Conservation (phyloP, 2,329 filamentous ascomycete genomes). For the Pezizomycotina sp. region DNA sequence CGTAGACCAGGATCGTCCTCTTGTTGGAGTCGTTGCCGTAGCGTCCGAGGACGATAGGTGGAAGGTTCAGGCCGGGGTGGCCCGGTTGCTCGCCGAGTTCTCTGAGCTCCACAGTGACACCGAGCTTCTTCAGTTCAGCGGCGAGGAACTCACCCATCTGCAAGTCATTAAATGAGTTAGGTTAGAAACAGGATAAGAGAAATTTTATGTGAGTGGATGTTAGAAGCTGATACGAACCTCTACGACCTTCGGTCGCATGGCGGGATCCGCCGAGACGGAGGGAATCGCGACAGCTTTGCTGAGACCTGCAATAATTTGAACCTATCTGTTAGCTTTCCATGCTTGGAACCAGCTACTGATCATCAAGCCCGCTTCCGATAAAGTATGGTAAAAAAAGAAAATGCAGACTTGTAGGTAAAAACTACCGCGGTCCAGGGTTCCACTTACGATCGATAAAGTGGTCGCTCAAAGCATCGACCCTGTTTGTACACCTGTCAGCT, state of each 20-base stretch:
- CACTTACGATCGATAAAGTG: constrained; percentile 26
- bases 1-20: constrained; percentile 89
- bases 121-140: constrained; percentile 62
- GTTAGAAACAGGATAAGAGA: not conserved
- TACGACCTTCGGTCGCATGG: constrained; percentile 76
- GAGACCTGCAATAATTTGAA: constrained; percentile 75
- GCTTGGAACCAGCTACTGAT: constrained; percentile 20
- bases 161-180: constrained; percentile 12
- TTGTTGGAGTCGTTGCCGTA: constrained; percentile 88
- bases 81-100: constrained; percentile 81
- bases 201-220: not conserved
- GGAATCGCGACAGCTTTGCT: constrained; percentile 89
- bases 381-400: not conserved
- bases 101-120: constrained; percentile 73
- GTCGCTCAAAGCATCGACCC: constrained; percentile 26
- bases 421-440: not conserved
- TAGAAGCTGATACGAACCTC: constrained; percentile 35
- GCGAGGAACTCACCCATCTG: constrained; percentile 86
- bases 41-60: constrained; percentile 77
- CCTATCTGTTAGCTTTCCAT: constrained; percentile 60
- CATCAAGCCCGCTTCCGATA: not conserved
- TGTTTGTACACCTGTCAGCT: constrained; percentile 10
- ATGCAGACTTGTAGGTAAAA: not conserved
- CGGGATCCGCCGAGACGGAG: constrained; percentile 82
- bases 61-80: constrained; percentile 77